Percentiles rank a stretch among this genome's conserved stretches.
Evolutionary conservation across 1,284 basidiomycete species (phyloP).

Genomic region (Leucoagaricus sp.): DNA sequence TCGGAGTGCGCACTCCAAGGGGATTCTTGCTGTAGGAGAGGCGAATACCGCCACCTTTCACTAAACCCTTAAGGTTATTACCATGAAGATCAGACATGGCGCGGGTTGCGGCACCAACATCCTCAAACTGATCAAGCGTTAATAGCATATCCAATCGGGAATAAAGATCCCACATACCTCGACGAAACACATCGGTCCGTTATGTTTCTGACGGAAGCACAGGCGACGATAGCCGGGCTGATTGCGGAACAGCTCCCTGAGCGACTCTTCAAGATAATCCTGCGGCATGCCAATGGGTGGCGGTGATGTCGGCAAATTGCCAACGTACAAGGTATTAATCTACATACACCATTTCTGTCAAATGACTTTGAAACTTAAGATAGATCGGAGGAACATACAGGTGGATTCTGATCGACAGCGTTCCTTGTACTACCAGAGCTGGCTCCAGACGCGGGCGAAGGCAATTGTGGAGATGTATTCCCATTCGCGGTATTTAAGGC

Average conservation of each 20-base stretch:
- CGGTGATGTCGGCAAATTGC: constrained; percentile 83
- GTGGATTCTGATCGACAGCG: constrained; percentile 87
- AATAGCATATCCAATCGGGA: neutral
- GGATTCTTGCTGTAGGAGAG: constrained; percentile 97
- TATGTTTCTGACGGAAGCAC: constrained; percentile 93
- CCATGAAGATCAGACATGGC: constrained; percentile 91
- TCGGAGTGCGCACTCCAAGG: constrained; percentile 80
- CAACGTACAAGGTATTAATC: constrained; percentile 95
- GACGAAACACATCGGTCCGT: constrained; percentile 97
- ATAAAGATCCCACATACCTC: constrained; percentile 55
- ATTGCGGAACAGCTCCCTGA: constrained; percentile 79
- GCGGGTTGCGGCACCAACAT: constrained; percentile 81
- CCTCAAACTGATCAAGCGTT: constrained; percentile 72
- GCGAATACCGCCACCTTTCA: constrained; percentile 94
- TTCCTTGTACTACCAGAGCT: constrained; percentile 49
- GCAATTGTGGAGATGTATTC: constrained; percentile 49
- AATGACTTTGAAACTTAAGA: constrained; percentile 9
- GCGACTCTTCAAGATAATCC: constrained; percentile 82
- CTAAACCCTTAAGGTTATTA: constrained; percentile 85
- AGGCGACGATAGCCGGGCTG: constrained; percentile 88
- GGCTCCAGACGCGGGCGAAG: constrained; percentile 53
- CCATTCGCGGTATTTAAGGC: constrained; percentile 55
- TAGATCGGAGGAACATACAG: constrained; percentile 46
- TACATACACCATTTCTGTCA: constrained; percentile 28
- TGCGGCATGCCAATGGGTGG: constrained; percentile 67